Evolutionary conservation across 2,329 filamentous ascomycete genomes (phyloP), one percentile per base, ranked within the genome.

Genomic region (Hymenoscyphus fraxineus): DNA sequence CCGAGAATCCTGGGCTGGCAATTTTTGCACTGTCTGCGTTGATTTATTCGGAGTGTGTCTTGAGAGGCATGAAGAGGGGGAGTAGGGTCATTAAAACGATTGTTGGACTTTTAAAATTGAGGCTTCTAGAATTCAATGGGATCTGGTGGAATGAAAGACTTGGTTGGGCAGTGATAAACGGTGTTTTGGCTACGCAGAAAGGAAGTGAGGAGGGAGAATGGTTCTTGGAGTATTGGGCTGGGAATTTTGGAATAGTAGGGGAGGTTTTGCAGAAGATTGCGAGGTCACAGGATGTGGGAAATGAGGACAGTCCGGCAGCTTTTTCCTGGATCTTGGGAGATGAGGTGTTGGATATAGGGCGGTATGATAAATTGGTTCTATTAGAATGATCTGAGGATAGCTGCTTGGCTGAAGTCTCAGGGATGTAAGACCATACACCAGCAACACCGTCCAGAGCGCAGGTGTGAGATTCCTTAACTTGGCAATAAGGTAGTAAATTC

Each of bases 311-410:
- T 19, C 55, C 61, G 1, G 38, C 6, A 7, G 54, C 55, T 27
- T 62, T 62, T 51, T 47, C 58, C 35, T 62, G 61, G 61, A 22
- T 62, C 2, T 41, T 62, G 12, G 61, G 35, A 15, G 44, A 61
- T 55, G n/a, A 13, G 40, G 44, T 61, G 22, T n/a, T 61, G 27
- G 32, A 40, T 22, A 22, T 51, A 6, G 44, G 44, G 1, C 9
- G 35, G 6, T 35, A 35, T 9, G 35, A 35, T 19, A 51, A 0
- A 19, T 3, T 12, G 9, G 44, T 51, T 22, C 19, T 12, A 51
- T 19, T 51, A 10, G 44, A 51, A 51, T 51, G n/a, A 51, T n/a
- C 16, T 9, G n/a, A 27, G n/a, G 35, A 35, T 4, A 35, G 9
- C 7, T 35, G 2, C 35, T 10, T 7, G 6, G 6, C 9, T 35